Evolutionary conservation across 179 eudicot species (phyloP).

Genomic region (Drosera spatulata): DNA sequence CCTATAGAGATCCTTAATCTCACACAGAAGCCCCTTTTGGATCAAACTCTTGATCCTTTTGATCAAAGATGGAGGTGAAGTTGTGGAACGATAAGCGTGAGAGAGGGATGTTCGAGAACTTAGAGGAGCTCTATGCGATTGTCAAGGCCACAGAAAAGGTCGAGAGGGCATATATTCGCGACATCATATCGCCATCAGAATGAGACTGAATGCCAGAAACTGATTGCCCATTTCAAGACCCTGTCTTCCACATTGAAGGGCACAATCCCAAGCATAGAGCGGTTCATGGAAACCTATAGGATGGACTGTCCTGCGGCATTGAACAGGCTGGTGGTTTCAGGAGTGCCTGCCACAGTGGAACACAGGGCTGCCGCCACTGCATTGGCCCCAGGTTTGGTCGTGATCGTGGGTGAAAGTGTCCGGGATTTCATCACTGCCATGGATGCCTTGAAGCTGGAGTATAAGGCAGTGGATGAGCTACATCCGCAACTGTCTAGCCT

Average conservation of each 20-base stretch:
- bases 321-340: constrained; percentile 56
- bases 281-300: constrained; percentile 56
- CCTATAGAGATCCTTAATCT: constrained; percentile 1
- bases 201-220: constrained; percentile 61
- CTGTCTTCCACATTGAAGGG: constrained; percentile 57
- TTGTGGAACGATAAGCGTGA: constrained; percentile 84
- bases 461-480: constrained; percentile 80
- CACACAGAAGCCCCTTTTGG: constrained; percentile 9
- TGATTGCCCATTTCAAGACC: constrained; percentile 82
- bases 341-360: constrained; percentile 89
- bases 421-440: constrained; percentile 70
- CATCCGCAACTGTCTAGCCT: constrained; percentile 60
- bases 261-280: constrained; percentile 61
- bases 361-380: constrained; percentile 53
- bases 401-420: constrained; percentile 72
- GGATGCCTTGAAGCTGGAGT: constrained; percentile 75
- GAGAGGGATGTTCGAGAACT: constrained; percentile 75
- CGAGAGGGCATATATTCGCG: constrained; percentile 76
- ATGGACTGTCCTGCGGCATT: constrained; percentile 83
- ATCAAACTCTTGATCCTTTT: neutral
- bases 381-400: constrained; percentile 34
- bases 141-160: constrained; percentile 85
- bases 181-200: constrained; percentile 42
- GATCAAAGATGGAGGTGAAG: constrained; percentile 60
- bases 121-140: constrained; percentile 73